phyloP scores from a whole-genome alignment of 192 early-diverging fungal genomes.

The Polychytrium aggregatum region DNA sequence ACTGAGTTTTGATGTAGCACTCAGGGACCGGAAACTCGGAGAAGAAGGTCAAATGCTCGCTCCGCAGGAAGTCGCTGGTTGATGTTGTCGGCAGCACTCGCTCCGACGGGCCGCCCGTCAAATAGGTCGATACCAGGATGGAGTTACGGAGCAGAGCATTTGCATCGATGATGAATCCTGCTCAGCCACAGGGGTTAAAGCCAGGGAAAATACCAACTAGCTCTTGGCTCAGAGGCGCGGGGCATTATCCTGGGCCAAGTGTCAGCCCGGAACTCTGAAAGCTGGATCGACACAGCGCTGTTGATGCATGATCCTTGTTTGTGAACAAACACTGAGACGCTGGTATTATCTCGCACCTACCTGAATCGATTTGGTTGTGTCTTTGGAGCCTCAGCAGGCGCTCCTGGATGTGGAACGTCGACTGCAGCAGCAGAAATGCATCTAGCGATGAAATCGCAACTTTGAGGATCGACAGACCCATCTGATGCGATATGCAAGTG shows the following conservation, averaged over 20 bases:
- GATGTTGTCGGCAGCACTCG: slow-evolving; percentile 22
- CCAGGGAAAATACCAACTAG: not conserved
- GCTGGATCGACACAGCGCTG: too few relatives aligned
- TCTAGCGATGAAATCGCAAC: slow-evolving; percentile 23
- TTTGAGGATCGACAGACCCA: slow-evolving; percentile 27
- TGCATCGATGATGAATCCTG: slow-evolving; percentile 24
- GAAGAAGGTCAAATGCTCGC: slow-evolving; percentile 3
- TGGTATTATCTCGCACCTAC: too few relatives aligned
- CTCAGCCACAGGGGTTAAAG: not conserved
- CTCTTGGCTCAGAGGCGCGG: not conserved
- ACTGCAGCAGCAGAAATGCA: slow-evolving; percentile 30
- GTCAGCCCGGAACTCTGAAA: not conserved
- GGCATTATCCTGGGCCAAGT: not conserved
- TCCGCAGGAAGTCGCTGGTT: too few relatives aligned
- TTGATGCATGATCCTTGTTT: too few relatives aligned
- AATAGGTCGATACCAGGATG: slow-evolving; percentile 22
- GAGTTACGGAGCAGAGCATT: slow-evolving; percentile 24
- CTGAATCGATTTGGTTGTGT: too few relatives aligned
- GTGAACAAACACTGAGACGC: too few relatives aligned
- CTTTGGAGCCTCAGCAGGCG: slow-evolving; percentile 21
- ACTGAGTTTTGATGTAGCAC: not conserved
- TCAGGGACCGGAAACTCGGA: slow-evolving; percentile 6
- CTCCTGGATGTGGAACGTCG: slow-evolving; percentile 20
- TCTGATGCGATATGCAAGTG: slow-evolving; percentile 5
- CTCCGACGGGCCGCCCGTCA: slow-evolving; percentile 30